A percentile compares a stretch with the other conserved stretches of the same genome.
These are phyloP conservation scores for Claviceps sp. DNA, from an alignment of 2,329 filamentous ascomycete genomes.

Conservation along the genomic window DNA sequence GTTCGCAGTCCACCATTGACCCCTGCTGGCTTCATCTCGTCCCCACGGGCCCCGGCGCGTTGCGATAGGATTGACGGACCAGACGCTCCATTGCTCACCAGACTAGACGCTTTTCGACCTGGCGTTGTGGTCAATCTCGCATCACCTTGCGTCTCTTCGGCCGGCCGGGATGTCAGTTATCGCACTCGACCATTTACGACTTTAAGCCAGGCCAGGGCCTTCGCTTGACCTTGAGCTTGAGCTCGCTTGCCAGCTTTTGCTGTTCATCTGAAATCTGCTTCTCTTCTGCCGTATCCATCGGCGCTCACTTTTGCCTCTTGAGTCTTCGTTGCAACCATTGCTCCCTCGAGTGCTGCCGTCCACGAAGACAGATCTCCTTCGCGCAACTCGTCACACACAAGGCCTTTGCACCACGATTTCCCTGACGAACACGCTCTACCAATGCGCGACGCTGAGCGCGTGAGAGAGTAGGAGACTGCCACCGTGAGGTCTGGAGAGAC, in stretches of 20 bases:
- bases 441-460: slow-evolving; percentile 6
- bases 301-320: not conserved
- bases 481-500: slow-evolving; percentile 1
- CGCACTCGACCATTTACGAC: too few species aligned
- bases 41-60: too few species aligned
- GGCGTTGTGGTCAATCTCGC: not conserved
- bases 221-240: too few species aligned
- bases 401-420: not conserved
- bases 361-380: not conserved
- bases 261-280: too few species aligned
- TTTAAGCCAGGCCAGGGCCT: too few species aligned
- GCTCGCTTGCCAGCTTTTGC: too few species aligned
- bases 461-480: not conserved
- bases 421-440: slow-evolving; percentile 7
- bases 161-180: not conserved
- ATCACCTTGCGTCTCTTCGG: not conserved
- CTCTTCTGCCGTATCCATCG: not conserved
- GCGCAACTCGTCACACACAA: not conserved
- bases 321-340: not conserved
- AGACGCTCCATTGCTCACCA: not conserved
- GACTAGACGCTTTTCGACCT: not conserved
- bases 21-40: too few species aligned
- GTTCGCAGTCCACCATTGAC: not conserved
- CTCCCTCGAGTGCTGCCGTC: not conserved
- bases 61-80: not conserved